Conservation (phyloP, 345 rosid genomes). For the Cardamine occulta region DNA sequence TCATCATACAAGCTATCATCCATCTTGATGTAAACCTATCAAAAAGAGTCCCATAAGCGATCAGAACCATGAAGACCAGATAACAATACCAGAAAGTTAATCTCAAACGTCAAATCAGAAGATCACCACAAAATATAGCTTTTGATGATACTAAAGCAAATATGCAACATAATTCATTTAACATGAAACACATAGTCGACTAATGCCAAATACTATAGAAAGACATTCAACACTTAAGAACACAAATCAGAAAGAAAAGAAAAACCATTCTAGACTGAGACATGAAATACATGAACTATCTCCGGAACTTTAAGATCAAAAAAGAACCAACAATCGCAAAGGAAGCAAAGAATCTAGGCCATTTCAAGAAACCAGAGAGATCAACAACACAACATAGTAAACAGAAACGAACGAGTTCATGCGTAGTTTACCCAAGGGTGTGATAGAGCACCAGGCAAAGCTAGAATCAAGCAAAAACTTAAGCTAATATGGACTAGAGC, state of each 20-base stretch:
- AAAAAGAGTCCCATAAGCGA: neutral
- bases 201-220: neutral
- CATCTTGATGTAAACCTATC: conserved; percentile 52
- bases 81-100: neutral
- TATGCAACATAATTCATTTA: neutral
- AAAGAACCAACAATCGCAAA: neutral
- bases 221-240: too few species aligned
- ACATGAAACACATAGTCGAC: neutral
- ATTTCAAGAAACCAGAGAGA: neutral
- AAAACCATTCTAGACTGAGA: neutral
- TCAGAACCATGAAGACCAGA: neutral
- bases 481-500: neutral
- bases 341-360: conserved; percentile 3
- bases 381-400: neutral
- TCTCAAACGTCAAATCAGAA: neutral
- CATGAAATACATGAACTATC: neutral
- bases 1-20: conserved; percentile 96
- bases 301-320: neutral
- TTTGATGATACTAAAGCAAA: neutral
- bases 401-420: neutral
- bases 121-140: neutral
- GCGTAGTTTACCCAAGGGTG: neutral
- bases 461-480: neutral
- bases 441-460: neutral
- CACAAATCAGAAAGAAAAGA: neutral